These are phyloP conservation scores for Parietichytrium sp. DNA, from an alignment of 108 stramenopile genomes.

Conservation along the genomic window DNA sequence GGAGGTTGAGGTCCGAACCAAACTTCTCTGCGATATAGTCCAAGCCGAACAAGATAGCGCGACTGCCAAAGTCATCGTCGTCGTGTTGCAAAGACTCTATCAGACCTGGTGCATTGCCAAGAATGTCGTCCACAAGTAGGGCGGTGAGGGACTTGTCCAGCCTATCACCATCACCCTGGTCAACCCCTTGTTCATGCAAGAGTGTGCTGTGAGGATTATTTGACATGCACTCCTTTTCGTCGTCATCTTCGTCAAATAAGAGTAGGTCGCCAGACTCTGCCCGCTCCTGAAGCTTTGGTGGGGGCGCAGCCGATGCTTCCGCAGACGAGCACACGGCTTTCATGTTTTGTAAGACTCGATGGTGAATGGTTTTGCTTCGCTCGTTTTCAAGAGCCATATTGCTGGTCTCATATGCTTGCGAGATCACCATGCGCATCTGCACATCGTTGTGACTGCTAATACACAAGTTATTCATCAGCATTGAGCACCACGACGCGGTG, in stretches of 20 bases:
- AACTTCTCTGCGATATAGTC: neutral
- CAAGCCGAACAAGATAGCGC: neutral
- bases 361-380: neutral
- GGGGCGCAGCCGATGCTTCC: neutral
- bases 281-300: neutral
- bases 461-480: constrained; percentile 4
- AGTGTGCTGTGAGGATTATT: neutral
- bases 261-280: neutral
- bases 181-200: too few species aligned
- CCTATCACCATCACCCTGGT: too few species aligned
- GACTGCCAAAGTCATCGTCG: neutral
- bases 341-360: neutral
- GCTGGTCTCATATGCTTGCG: constrained; percentile 30
- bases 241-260: neutral
- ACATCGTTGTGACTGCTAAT: neutral
- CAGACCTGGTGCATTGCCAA: neutral
- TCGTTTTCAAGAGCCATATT: neutral
- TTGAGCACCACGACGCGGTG: constrained; percentile 2
- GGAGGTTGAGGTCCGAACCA: neutral
- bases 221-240: neutral
- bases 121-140: neutral
- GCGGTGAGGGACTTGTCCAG: neutral
- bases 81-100: neutral
- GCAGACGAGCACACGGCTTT: neutral
- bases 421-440: constrained; percentile 30